These are phyloP conservation scores for Mastigamoeba balamuthi DNA, from an alignment of 78 protist species.

Conservation along the genomic window DNA sequence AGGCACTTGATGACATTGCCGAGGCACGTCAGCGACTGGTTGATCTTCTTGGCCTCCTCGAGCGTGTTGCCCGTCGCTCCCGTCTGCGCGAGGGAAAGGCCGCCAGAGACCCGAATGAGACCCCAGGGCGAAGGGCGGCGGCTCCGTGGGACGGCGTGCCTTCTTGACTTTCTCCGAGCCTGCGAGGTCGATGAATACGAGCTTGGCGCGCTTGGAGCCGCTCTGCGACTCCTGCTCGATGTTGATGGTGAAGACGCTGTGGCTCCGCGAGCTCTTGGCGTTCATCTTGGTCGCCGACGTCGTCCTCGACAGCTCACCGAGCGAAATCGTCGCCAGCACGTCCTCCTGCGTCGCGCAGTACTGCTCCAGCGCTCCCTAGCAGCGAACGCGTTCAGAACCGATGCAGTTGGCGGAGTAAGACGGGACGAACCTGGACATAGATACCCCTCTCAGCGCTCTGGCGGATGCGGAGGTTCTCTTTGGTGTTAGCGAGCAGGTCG, in stretches of 20 bases:
- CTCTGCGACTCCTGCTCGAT: constrained; percentile 42
- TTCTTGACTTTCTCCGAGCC: constrained; percentile 44
- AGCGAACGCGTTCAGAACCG: background rate
- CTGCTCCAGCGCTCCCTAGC: background rate
- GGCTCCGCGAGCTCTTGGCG: constrained; percentile 31
- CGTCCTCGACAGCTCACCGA: constrained; percentile 36
- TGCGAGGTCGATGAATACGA: constrained; percentile 62
- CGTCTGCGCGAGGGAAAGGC: constrained; percentile 12
- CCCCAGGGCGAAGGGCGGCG: background rate
- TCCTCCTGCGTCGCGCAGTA: background rate
- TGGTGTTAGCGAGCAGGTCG: constrained; percentile 31
- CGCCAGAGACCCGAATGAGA: background rate
- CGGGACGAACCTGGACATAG: background rate
- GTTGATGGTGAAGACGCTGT: constrained; percentile 22
- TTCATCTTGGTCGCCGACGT: constrained; percentile 54
- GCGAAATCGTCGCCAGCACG: background rate
- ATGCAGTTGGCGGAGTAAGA: background rate
- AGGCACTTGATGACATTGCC: constrained; percentile 56
- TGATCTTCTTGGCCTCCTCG: constrained; percentile 63
- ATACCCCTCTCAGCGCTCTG: background rate
- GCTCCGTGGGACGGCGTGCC: background rate
- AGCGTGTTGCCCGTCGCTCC: constrained; percentile 38
- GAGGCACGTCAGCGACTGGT: constrained; percentile 49
- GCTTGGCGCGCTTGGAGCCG: constrained; percentile 35
- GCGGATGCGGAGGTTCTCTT: background rate